Conservation (phyloP, 1,284 basidiomycete species). For the Malassezia vespertilionis region DNA sequence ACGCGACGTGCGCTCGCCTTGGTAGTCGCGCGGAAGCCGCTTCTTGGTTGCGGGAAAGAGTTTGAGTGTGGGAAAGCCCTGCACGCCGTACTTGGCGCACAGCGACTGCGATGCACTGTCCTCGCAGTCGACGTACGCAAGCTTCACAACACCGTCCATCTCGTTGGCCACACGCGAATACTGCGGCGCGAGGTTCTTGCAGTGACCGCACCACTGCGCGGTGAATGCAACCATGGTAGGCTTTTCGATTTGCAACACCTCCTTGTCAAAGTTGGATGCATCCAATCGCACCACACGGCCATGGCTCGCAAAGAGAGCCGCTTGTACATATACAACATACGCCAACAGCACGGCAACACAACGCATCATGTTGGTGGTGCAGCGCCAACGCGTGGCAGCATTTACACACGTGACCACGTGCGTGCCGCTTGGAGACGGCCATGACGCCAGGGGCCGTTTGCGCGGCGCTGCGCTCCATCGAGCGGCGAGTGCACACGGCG, state of each 20-base stretch:
- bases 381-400: slow-evolving; percentile 1
- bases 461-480: too few relatives aligned
- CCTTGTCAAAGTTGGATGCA: slow-evolving; percentile 29
- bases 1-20: slow-evolving; percentile 62
- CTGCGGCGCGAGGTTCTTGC: slow-evolving; percentile 73
- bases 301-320: slow-evolving; percentile 34
- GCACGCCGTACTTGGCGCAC: slow-evolving; percentile 70
- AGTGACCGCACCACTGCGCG: slow-evolving; percentile 55
- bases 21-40: slow-evolving; percentile 60
- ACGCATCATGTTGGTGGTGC: not conserved
- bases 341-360: not conserved
- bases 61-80: slow-evolving; percentile 86
- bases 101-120: slow-evolving; percentile 66
- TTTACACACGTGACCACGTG: not conserved
- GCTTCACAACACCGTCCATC: slow-evolving; percentile 69
- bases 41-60: slow-evolving; percentile 51
- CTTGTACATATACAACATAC: slow-evolving; percentile 10
- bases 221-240: slow-evolving; percentile 48
- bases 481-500: too few relatives aligned
- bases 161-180: slow-evolving; percentile 68
- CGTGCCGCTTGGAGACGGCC: not conserved
- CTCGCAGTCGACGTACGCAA: slow-evolving; percentile 85
- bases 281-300: slow-evolving; percentile 31
- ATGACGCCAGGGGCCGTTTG: too few relatives aligned
- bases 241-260: slow-evolving; percentile 45